Percentiles rank a stretch among this genome's conserved stretches.
These are phyloP conservation scores for Microdochium bolleyi DNA, from an alignment of 2,329 filamentous ascomycete genomes.

Conservation along the genomic window DNA sequence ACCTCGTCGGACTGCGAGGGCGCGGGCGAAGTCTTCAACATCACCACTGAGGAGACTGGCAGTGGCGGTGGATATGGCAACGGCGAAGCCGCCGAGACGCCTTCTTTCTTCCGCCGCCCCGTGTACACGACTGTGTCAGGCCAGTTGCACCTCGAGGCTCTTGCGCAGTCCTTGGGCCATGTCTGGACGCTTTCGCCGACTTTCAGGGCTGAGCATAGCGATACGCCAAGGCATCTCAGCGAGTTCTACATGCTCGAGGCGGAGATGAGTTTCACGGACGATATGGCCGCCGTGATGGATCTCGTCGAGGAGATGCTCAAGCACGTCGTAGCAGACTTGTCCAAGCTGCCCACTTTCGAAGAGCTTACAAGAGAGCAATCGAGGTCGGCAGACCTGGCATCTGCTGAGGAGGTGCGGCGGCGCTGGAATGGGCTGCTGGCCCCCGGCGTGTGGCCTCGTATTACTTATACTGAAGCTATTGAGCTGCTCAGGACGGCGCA, in stretches of 20 bases:
- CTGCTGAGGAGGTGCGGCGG: slow-evolving; percentile 44
- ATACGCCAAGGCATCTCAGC: slow-evolving; percentile 87
- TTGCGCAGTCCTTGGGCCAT: slow-evolving; percentile 78
- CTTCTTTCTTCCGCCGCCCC: slow-evolving; percentile 70
- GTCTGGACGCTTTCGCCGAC: slow-evolving; percentile 94
- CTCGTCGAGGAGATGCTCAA: slow-evolving; percentile 74
- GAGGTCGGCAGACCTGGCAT: slow-evolving; percentile 33
- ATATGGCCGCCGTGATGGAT: slow-evolving; percentile 65
- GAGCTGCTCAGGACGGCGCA: slow-evolving; percentile 44
- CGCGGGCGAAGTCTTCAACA: slow-evolving; percentile 83
- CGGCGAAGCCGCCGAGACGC: slow-evolving; percentile 24
- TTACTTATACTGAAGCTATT: slow-evolving; percentile 78
- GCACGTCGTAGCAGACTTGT: slow-evolving; percentile 32
- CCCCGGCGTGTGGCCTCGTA: slow-evolving; percentile 58
- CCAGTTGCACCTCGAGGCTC: slow-evolving; percentile 88
- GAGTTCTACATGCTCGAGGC: slow-evolving; percentile 99
- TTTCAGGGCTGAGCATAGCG: slow-evolving; percentile 87
- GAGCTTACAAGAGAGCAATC: slow-evolving; percentile 37
- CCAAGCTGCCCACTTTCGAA: slow-evolving; percentile 29
- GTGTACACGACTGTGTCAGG: slow-evolving; percentile 95
- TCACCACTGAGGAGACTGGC: slow-evolving; percentile 27
- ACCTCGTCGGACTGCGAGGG: slow-evolving; percentile 97
- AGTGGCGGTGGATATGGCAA: slow-evolving; percentile 16
- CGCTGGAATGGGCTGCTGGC: slow-evolving; percentile 66
- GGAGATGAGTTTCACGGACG: slow-evolving; percentile 71